Evolutionary conservation across 495 filamentous ascomycete genomes (phyloP).

Genomic region (Trichoderma gamsii): DNA sequence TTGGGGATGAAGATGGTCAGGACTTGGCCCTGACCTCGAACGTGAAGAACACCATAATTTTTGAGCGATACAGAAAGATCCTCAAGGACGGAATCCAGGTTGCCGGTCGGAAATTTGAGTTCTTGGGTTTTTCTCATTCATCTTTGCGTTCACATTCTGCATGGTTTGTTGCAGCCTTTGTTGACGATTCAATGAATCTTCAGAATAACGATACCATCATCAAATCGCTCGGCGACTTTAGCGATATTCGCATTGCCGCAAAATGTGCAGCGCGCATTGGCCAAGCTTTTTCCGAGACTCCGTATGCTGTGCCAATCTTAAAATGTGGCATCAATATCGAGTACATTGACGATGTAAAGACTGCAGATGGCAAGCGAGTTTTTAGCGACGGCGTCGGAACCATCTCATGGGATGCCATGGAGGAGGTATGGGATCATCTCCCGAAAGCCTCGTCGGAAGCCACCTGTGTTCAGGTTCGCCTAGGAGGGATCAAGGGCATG

Average conservation of each 20-base stretch:
- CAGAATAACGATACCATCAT: conserved; percentile 50
- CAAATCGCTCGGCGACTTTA: conserved; percentile 57
- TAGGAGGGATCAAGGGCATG: conserved; percentile 67
- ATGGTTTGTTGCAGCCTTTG: conserved; percentile 71
- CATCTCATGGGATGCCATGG: conserved; percentile 51
- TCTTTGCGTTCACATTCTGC: conserved; percentile 61
- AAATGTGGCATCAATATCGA: conserved; percentile 29
- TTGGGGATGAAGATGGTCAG: conserved; percentile 63
- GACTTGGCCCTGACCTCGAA: conserved; percentile 51
- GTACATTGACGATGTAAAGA: conserved; percentile 38
- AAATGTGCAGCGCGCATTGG: conserved; percentile 77
- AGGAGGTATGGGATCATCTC: conserved; percentile 46
- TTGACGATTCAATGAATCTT: conserved; percentile 34
- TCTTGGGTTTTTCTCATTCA: conserved; percentile 78
- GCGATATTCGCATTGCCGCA: conserved; percentile 56
- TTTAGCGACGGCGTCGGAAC: conserved; percentile 80
- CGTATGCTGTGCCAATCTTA: conserved; percentile 41
- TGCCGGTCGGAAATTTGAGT: conserved; percentile 56
- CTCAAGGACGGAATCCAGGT: conserved; percentile 53
- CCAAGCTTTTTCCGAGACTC: conserved; percentile 76
- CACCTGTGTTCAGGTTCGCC: conserved; percentile 67
- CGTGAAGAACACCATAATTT: conserved; percentile 49
- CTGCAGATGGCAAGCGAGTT: conserved; percentile 35
- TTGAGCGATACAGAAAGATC: conserved; percentile 53
- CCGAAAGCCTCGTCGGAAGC: conserved; percentile 40